phyloP scores from a whole-genome alignment of 805 yeast genomes.

The Ogataea ramenticola region DNA sequence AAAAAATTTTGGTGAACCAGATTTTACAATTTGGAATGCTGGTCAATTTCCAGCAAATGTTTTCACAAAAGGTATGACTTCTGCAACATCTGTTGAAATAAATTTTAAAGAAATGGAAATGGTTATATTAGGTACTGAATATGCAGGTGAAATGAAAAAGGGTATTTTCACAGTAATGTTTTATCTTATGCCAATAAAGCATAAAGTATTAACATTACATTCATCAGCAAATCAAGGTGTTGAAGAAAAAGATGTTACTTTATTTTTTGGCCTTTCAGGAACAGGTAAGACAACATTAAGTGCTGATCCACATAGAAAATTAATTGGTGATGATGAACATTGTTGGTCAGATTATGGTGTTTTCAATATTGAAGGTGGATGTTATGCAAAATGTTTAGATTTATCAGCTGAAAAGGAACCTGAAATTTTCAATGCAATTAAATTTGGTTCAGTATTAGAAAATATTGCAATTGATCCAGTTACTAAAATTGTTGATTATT shows the following conservation, averaged over 20 bases:
- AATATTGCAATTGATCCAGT: conserved; percentile 79
- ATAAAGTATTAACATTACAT: conserved; percentile 87
- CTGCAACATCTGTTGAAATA: conserved; percentile 90
- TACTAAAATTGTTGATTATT: conserved; percentile 80
- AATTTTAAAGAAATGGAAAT: conserved; percentile 97
- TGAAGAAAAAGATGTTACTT: conserved; percentile 75
- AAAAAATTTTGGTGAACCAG: conserved; percentile 90
- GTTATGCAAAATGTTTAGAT: conserved; percentile 96
- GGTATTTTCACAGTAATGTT: conserved; percentile 99
- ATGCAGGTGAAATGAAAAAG: conserved; percentile 99
- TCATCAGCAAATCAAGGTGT: conserved; percentile 92
- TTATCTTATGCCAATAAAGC: conserved; percentile 93
- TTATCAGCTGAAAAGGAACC: conserved; percentile 91
- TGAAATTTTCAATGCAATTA: conserved; percentile 91
- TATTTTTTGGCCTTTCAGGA: conserved; percentile 95
- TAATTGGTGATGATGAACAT: conserved; percentile 98
- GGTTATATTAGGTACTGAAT: conserved; percentile 97
- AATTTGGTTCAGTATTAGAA: conserved; percentile 91
- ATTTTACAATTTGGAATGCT: conserved; percentile 95
- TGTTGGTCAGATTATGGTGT: conserved; percentile 99
- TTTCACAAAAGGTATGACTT: conserved; percentile 95
- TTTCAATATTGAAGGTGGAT: conserved; percentile 98
- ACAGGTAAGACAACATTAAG: conserved; percentile 97
- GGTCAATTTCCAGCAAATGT: conserved; percentile 98
- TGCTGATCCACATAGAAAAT: conserved; percentile 88